phyloP scores from a whole-genome alignment of 495 filamentous ascomycete genomes.

The Penicillium crystallinum region DNA sequence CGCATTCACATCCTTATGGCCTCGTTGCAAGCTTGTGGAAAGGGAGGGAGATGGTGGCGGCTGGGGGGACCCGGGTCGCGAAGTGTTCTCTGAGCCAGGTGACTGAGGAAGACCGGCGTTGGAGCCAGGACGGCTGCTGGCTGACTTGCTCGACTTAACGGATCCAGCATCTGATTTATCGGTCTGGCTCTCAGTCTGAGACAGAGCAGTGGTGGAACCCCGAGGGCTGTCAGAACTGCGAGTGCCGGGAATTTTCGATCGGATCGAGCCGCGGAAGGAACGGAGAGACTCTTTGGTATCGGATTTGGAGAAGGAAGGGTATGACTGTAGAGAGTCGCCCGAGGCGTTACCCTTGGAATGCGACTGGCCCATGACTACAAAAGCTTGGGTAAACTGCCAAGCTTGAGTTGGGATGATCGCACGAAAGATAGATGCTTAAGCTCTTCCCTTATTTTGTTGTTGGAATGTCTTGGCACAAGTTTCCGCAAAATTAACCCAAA shows the following conservation, averaged over 20 bases:
- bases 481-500: constrained; percentile 10
- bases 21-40: constrained; percentile 67
- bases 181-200: constrained; percentile 49
- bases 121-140: constrained; percentile 48
- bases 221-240: constrained; percentile 69
- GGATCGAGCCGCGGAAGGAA: constrained; percentile 69
- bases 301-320: constrained; percentile 86
- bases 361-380: constrained; percentile 80
- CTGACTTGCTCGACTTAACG: constrained; percentile 63
- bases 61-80: constrained; percentile 49
- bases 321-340: constrained; percentile 62
- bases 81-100: constrained; percentile 33
- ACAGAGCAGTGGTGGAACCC: constrained; percentile 59
- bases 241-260: constrained; percentile 69
- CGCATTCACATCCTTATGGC: constrained; percentile 71
- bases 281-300: constrained; percentile 93
- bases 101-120: constrained; percentile 32
- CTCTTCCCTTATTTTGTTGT: constrained; percentile 12
- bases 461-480: constrained; percentile 39
- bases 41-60: constrained; percentile 89
- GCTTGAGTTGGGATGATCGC: constrained; percentile 24
- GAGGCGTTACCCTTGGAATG: constrained; percentile 69
- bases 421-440: constrained; percentile 10
- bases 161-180: constrained; percentile 75
- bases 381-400: constrained; percentile 27